Evolutionary conservation across 768 basidiomycete genomes (phyloP), one percentile per base, ranked within the genome.

Genomic region (Amanita rubescens): DNA sequence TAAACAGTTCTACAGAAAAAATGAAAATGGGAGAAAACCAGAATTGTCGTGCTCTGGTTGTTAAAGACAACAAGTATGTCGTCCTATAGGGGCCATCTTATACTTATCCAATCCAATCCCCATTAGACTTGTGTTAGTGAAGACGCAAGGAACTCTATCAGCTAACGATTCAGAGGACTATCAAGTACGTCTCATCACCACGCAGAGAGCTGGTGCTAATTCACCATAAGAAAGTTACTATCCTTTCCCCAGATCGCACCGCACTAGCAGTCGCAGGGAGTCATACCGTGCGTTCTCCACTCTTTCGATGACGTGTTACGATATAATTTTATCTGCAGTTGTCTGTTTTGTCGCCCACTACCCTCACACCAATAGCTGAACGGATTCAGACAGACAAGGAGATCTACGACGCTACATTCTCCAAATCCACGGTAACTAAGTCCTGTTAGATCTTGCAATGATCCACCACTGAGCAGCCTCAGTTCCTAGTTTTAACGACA

Each of bases 391-490:
- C 81, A 14, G 79, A 80, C 11, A 85, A 84, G 43, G 93, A 96
- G 66, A 82, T 98, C 42, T 95, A 91, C 55, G 94, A 95, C 61
- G 82, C 81, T 15, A 78, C 90, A 6, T 89, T 96, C 72, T 85
- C 86, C 24, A 69, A 74, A 4, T 75, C 77, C 10, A 79, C 75
- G 19, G 90, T 90, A 62, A 55, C 75, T 66, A 15, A n/a, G 9
- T 41, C 49, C 46, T 43, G 45, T 55, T 30, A 37, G 34, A 44
- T 54, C 3, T 57, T 34, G 7, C 27, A 25, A n/a, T 53, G 27
- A 22, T 53, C 51, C 33, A 34, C n/a, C 27, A 5, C 20, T 42
- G 17, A 53, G 14, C 51, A 17, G n/a, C 15, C 15, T 1, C 50
- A 91, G 89, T 66, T 91, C 20, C 74, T 88, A 39, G 63, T 90